Conservation (phyloP, 2,329 filamentous ascomycete species). For the Cercospora janseana region DNA sequence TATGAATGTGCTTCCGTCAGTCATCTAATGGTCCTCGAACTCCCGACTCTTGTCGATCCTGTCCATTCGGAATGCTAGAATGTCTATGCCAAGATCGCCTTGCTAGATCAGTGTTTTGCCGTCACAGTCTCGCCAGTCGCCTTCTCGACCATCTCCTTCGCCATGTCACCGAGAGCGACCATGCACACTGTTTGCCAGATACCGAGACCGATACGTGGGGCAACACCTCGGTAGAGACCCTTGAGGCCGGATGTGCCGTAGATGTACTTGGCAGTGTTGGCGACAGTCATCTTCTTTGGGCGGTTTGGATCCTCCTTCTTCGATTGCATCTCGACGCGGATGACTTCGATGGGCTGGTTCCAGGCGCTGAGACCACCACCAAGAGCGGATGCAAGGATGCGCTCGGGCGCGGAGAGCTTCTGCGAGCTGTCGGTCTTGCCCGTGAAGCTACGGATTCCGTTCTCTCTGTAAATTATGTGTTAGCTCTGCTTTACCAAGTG, state of each 20-base stretch:
- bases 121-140: constrained; percentile 62
- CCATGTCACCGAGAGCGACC: constrained; percentile 92
- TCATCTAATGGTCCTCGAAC: neutral
- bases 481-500: neutral
- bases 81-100: neutral
- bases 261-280: constrained; percentile 78
- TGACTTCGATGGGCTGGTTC: constrained; percentile 99
- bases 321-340: constrained; percentile 99
- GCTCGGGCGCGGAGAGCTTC: constrained; percentile 77
- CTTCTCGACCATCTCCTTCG: constrained; percentile 65
- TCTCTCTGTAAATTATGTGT: constrained; percentile 54
- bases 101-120: constrained; percentile 58
- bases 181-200: constrained; percentile 99
- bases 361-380: constrained; percentile 95
- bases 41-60: neutral
- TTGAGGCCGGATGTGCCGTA: constrained; percentile 83
- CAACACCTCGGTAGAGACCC: constrained; percentile 93
- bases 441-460: constrained; percentile 74
- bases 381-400: constrained; percentile 79
- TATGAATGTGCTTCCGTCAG: neutral
- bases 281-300: constrained; percentile 98
- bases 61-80: neutral
- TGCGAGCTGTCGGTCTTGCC: constrained; percentile 71
- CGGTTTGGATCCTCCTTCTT: constrained; percentile 97
- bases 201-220: constrained; percentile 88